phyloP scores from a whole-genome alignment of 2,329 filamentous ascomycete species.

The Chaetomiaceae sp. region DNA sequence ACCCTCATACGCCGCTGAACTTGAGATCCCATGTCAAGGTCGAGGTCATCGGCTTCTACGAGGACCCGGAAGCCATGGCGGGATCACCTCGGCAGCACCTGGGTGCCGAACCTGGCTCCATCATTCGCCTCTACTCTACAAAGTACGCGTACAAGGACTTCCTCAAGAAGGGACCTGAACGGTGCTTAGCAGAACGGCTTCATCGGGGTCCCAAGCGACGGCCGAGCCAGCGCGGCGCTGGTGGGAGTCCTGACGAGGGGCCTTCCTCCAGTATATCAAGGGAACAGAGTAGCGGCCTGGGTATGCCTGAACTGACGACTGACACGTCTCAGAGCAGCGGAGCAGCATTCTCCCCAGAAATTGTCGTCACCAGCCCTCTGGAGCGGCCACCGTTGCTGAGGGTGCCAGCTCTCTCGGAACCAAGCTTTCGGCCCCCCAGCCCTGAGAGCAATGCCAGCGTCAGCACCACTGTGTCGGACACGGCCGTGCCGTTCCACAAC shows the following conservation, averaged over 20 bases:
- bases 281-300: constrained; percentile 20
- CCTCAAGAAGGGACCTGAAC: constrained; percentile 50
- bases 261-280: background rate
- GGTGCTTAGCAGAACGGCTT: constrained; percentile 51
- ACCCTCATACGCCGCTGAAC: constrained; percentile 42
- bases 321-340: constrained; percentile 16
- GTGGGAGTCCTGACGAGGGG: background rate
- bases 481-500: constrained; percentile 16
- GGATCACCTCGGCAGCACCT: constrained; percentile 30
- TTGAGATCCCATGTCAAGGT: constrained; percentile 52
- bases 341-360: constrained; percentile 32
- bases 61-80: constrained; percentile 41
- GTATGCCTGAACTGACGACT: constrained; percentile 3
- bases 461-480: constrained; percentile 32
- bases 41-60: constrained; percentile 58
- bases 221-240: background rate
- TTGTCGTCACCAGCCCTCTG: constrained; percentile 34
- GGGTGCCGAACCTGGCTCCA: constrained; percentile 33
- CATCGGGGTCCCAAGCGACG: constrained; percentile 25
- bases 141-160: constrained; percentile 51
- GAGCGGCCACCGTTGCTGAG: constrained; percentile 32
- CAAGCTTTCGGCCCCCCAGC: constrained; percentile 30
- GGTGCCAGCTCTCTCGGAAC: constrained; percentile 31
- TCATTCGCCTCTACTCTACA: constrained; percentile 48
- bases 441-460: constrained; percentile 28